Base-by-base conservation (phyloP, 768 basidiomycete species). In the Agaricus subrufescens region DNA sequence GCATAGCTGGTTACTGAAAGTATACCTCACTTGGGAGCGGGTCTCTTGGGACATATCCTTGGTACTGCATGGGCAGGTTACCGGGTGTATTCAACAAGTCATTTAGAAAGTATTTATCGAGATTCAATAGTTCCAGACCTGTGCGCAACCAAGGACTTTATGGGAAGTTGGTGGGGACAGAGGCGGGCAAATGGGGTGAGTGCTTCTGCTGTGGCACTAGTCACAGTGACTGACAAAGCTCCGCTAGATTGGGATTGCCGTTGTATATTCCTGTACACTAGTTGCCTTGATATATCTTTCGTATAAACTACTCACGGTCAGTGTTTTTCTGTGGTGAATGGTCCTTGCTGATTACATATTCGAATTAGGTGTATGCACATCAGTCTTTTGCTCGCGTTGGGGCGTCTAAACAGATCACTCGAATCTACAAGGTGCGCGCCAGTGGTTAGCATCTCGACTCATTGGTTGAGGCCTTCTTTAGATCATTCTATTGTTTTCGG, bases 361-460 rank as follows among this genome's bases (percentile, higher is more conserved):
- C 3, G 45, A 10, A 38, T 29, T 34, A 79, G 79, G 67, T 75
- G 6, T 84, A 81, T 60, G 67, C 73, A 12, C 70, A 61, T 3
- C 72, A 74, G 58, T 74, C 76, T 1, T 79, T 83, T 62, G 72
- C 71, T 46, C 75, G 76, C 4, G 78, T 83, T 42, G 81, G 80
- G 15, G 74, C 80, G 15, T 73, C 78, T 9, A 61, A 71, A 3
- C 62, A 61, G 44, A 70, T 84, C 19, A 72, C 74, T 58, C 68
- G 72, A 19, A 65, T 81, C 29, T 80, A 83, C 66, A 80, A 74
- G 71, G 82, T 79, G 54, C 31, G 53, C 14, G 8, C 6, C 25
- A 19, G 14, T 46, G 47, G 40, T 3, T 8, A 39, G n/a, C 34
- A 23, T 6, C 27, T 19, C 19, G 49, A 43, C 49, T 40, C 47